Percentiles rank a stretch among this genome's conserved stretches.
These are phyloP conservation scores for Trichopus zeylanicus DNA, from an alignment of 116 monocot genomes.

Conservation along the genomic window DNA sequence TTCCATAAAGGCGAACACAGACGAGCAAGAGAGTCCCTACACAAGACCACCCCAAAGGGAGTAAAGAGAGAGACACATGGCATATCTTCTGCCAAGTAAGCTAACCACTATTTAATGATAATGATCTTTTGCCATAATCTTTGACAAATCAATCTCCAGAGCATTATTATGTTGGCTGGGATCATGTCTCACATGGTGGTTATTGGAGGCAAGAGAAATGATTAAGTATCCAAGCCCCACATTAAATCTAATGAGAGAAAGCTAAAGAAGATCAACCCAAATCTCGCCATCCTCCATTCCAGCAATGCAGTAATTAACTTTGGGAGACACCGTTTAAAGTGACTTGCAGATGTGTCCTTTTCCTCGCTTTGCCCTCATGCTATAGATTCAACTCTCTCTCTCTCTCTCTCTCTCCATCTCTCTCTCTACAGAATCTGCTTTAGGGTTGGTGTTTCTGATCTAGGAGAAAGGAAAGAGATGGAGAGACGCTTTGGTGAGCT, in stretches of 20 bases:
- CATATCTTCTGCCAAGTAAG: not conserved
- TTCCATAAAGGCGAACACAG: no score
- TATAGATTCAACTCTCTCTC: not conserved
- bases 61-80: no score
- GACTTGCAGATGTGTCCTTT: not conserved
- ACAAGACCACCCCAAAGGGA: no score
- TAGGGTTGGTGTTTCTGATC: not conserved
- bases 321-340: not conserved
- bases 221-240: not conserved
- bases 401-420: not conserved
- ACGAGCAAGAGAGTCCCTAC: no score
- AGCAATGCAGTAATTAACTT: not conserved
- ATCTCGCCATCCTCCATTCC: not conserved
- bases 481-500: constrained; percentile 17
- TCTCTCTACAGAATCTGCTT: not conserved
- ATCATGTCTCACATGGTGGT: not conserved
- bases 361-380: not conserved
- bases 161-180: not conserved
- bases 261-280: not conserved
- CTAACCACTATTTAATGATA: not conserved
- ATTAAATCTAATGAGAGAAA: not conserved
- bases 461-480: constrained; percentile 3
- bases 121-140: not conserved
- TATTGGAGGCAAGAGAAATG: not conserved
- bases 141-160: not conserved